Conservation (phyloP, 768 basidiomycete genomes). For the Kwoniella dejecticola region DNA sequence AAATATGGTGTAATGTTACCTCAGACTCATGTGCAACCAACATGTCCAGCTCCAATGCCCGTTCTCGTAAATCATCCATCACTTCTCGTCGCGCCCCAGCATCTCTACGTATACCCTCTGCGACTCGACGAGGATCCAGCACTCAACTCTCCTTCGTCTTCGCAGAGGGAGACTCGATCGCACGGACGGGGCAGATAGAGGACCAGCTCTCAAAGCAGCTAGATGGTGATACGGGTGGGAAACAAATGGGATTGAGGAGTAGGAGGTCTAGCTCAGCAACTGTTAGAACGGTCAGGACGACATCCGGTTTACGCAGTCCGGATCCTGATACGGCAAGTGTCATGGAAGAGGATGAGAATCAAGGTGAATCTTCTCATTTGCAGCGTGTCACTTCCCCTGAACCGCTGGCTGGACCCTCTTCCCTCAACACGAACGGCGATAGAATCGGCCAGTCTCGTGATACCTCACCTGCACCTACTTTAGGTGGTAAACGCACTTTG, state of each 20-base stretch:
- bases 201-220: slow-evolving; percentile 39
- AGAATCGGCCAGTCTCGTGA: background rate
- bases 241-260: slow-evolving; percentile 43
- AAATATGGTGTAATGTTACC: background rate
- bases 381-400: background rate
- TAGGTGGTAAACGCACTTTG: slow-evolving; percentile 7
- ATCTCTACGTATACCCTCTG: slow-evolving; percentile 16
- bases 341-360: slow-evolving; percentile 27
- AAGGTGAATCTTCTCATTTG: slow-evolving; percentile 1
- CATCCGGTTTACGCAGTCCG: slow-evolving; percentile 21
- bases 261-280: slow-evolving; percentile 37
- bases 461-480: background rate
- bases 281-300: slow-evolving; percentile 24
- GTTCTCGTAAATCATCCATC: slow-evolving; percentile 26
- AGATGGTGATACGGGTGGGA: slow-evolving; percentile 43
- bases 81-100: slow-evolving; percentile 14
- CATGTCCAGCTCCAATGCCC: background rate
- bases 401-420: slow-evolving; percentile 28
- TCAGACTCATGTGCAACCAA: background rate
- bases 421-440: no score
- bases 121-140: slow-evolving; percentile 9
- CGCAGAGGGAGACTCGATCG: slow-evolving; percentile 13
- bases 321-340: slow-evolving; percentile 20
- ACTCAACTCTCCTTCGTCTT: slow-evolving; percentile 20
- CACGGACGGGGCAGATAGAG: slow-evolving; percentile 21